Base-by-base conservation (phyloP, 1,139 yeast genomes). In the Saccharomyces hybrid region DNA sequence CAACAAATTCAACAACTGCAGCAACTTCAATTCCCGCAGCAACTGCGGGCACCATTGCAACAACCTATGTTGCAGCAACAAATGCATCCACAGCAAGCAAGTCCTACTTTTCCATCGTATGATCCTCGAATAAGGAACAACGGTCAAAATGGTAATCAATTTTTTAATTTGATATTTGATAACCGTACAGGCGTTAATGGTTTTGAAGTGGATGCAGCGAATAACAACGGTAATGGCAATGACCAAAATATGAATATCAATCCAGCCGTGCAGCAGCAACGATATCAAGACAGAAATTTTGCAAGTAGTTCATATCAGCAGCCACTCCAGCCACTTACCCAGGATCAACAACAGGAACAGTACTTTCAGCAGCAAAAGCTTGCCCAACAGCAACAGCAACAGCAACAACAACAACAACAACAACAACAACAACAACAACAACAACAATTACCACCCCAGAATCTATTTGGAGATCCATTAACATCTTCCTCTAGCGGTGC, bases 91-190 rank as follows among this genome's bases (percentile, higher is more conserved):
- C 44, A 38, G 44, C 44, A 20, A 20, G 25, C 44, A 38, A 38
- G 44, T 20, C 44, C 44, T 16, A 20, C 25, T 16, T 20, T 38
- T 38, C 44, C 44, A 7, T 32, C 38, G 20, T 38, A 38, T 38
- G 44, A 38, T 11, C 25, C 44, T 38, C 44, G 44, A 38, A 38
- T 41, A 47, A 26, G 53, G 53, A 28, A 32, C 51, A 38, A 38
- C n/a, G 44, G 44, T 16, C 44, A 38, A 9, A 38, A 20, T 38
- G 42, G 16, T 20, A 56, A 61, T 44, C 56, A 53, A 46, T 55
- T 68, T 42, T 66, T 68, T 49, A 66, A 62, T 53, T 68, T 71
- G 71, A 25, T 57, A 32, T 54, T 58, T 30, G 56, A 57, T 14
- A 51, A 44, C 31, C 44, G 44, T 38, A 13, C 26, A 2, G 26